Base-by-base conservation (phyloP, 2,329 filamentous ascomycete species). In the Daldinia sp. region DNA sequence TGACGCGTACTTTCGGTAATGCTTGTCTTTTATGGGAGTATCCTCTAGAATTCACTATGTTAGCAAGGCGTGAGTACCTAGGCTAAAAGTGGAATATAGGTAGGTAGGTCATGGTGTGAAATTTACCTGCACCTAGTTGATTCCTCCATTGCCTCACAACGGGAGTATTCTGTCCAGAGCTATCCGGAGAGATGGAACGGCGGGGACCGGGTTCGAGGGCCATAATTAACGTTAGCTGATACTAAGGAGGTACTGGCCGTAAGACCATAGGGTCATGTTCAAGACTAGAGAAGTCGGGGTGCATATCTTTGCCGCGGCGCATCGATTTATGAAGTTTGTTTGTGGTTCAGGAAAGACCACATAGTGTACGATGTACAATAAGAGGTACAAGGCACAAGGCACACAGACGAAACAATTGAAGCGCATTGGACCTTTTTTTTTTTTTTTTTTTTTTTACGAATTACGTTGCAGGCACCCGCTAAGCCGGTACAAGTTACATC, bases 1-100 rank as follows among this genome's bases (percentile, higher is more conserved):
- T 55, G 91, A 89, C 50, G 94, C 93, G 88, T 98, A 99, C 79
- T 94, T 92, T 73, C 94, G 93, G 79, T 93, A 95, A 60, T 86
- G 80, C 79, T 91, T 91, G 80, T 91, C 89, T 78, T 88, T 89
- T 48, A 81, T 81, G 13, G 83, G 83, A 56, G 81, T 73, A 55
- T 87, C 89, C 79, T 92, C 85, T 88, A 65, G 4, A 61, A 3
- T 15, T 12, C 35, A 56, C 12, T 12, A 35, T n/a, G 67, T 74
- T 56, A 76, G 74, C 67, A 37, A 44, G 59, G 51, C 55, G 44
- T 56, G 60, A 50, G 7, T 46, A 55, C 33, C 33, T 35, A 35
- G 33, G 37, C 18, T 18, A 13, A 58, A 58, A 28, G 54, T 7
- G 20, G 60, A 57, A 7, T 60, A 54, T 55, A 23, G 20, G 20